phyloP scores from a whole-genome alignment of 257 asterid species.

The Orobanche coerulescens region DNA sequence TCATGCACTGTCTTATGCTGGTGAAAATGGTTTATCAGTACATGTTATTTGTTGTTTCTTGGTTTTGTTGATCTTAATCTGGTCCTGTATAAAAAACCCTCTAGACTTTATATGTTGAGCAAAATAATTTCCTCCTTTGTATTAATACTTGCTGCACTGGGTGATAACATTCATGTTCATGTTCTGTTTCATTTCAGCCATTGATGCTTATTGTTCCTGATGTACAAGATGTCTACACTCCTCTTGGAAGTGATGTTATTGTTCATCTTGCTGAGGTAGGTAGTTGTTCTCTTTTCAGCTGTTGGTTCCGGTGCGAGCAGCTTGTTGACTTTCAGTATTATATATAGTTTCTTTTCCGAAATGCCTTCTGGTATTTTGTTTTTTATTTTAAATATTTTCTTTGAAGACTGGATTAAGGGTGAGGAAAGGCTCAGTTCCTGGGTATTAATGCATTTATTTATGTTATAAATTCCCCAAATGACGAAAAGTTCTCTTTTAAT shows the following conservation, averaged over 20 bases:
- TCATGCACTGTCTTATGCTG: constrained; percentile 5
- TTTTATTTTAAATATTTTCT: background rate
- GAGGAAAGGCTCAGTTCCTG: constrained; percentile 1
- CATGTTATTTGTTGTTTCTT: background rate
- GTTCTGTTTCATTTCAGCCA: constrained; percentile 56
- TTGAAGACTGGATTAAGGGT: background rate
- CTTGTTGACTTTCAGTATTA: constrained; percentile 13
- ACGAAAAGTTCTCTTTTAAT: constrained; percentile 15
- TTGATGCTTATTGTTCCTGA: constrained; percentile 98
- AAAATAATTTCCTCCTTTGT: constrained; percentile 13
- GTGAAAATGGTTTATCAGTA: background rate
- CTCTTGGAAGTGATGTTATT: constrained; percentile 82
- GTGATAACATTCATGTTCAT: constrained; percentile 19
- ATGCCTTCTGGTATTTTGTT: constrained; percentile 4
- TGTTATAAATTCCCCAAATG: constrained; percentile 1
- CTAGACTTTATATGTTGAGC: constrained; percentile 7
- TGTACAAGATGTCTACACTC: constrained; percentile 94
- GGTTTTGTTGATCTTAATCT: constrained; percentile 9
- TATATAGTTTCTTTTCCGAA: background rate
- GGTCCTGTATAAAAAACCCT: constrained; percentile 11
- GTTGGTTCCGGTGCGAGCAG: constrained; percentile 17
- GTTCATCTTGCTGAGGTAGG: constrained; percentile 92
- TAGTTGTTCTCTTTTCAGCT: constrained; percentile 19
- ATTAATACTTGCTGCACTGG: constrained; percentile 7
- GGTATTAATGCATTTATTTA: constrained; percentile 9